Evolutionary conservation across 169 alveolate species (phyloP), one percentile per base, ranked within the genome.

Genomic region (Eimeria zaria): DNA sequence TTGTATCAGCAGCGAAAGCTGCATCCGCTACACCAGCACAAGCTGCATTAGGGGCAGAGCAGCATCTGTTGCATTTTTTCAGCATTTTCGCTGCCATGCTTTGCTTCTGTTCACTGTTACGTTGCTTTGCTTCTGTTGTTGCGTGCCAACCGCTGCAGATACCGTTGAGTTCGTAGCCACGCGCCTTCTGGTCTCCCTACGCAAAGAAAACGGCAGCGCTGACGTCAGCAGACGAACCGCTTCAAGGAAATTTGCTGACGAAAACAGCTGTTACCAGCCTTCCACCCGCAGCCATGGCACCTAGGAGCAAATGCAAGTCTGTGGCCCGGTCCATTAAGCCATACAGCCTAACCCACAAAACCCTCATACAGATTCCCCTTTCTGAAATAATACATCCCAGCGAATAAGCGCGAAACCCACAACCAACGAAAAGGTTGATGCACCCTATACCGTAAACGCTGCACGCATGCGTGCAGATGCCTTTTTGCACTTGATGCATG

Each of bases 121-220:
- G 36, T 39, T 16, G n/a, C 1, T 12, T 39, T 36, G 33, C 30
- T 74, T 33, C 60, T 22, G 24, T 16, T 74, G 74, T 64, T 36
- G 74, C 51, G 48, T 53, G 16, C 9, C 30, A 22, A 22, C 8
- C 64, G 39, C 5, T 51, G 71, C 64, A 81, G 90, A 81, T 53
- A 30, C 46, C 9, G 73, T 81, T 12, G 90, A 81, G 73, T 81
- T 81, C n/a, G 90, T 81, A 33, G 90, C 90, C 39, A 81, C 90
- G 6, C 90, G 90, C 22, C 64, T 51, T 7, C 51, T 81, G 48
- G 73, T 55, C 33, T 2, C 51, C 53, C 71, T 81, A 33, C 90
- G 90, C 3, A 51, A 27, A 33, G 90, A 81, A 20, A 81, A 51
- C n/a, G 64, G 73, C 48, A 81, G 62, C n/a, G 69, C 90, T 0